These are phyloP conservation scores for Nigrospora oryzae DNA, from an alignment of 2,329 filamentous ascomycete genomes.

Conservation along the genomic window DNA sequence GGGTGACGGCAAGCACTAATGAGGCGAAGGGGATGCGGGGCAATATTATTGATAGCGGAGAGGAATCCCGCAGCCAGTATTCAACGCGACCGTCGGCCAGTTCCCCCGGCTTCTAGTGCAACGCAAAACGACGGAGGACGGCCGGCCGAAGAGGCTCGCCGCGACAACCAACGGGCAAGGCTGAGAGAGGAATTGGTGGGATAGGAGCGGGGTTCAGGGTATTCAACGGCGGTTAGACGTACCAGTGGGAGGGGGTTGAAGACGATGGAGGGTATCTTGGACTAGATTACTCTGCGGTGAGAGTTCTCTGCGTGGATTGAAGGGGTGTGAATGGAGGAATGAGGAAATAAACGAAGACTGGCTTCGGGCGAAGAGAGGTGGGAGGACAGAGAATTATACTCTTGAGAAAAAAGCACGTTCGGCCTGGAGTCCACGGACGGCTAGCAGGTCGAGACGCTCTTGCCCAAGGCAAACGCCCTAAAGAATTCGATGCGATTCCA, in stretches of 20 bases:
- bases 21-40: not conserved
- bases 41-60: not conserved
- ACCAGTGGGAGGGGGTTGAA: constrained; percentile 3
- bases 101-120: not conserved
- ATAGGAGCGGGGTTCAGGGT: not conserved
- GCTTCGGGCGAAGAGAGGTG: not conserved
- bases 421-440: not conserved
- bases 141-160: not conserved
- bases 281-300: constrained; percentile 1
- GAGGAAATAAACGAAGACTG: constrained; percentile 1
- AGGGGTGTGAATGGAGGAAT: not conserved
- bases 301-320: not conserved
- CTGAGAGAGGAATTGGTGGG: constrained; percentile 2
- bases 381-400: constrained; percentile 2
- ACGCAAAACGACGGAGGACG: not conserved
- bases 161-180: constrained; percentile 1
- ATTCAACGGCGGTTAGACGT: constrained; percentile 1
- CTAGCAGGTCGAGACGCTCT: not conserved
- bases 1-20: not conserved
- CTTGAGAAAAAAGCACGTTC: constrained; percentile 1
- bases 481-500: constrained; percentile 8
- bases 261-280: constrained; percentile 5
- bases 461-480: not conserved
- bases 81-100: not conserved
- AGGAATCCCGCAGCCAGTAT: not conserved